Percentiles rank a stretch among this genome's conserved stretches.
These are phyloP conservation scores for Periconia digitata DNA, from an alignment of 2,329 filamentous ascomycete species.

Conservation along the genomic window DNA sequence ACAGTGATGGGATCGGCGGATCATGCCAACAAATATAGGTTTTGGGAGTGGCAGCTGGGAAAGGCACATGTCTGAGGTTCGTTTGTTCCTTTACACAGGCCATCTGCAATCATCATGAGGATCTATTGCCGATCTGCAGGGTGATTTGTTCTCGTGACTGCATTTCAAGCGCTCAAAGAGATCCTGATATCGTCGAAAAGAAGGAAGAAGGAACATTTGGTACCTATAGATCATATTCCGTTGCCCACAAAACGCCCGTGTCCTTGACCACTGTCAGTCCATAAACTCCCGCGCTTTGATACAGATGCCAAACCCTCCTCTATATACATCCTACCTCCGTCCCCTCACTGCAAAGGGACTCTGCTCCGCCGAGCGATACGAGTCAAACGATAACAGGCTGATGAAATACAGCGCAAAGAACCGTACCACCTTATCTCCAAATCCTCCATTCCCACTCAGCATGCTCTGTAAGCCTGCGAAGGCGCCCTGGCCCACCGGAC, in stretches of 20 bases:
- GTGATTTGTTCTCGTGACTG: no score
- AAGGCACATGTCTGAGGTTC: no score
- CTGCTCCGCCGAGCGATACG: conserved; percentile 46
- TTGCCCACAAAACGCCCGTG: background rate
- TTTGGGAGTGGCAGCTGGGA: no score
- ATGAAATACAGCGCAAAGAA: conserved; percentile 51
- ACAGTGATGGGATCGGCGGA: no score
- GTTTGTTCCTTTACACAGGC: no score
- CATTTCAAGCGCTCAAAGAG: no score
- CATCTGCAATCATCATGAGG: no score
- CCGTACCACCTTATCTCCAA: conserved; percentile 45
- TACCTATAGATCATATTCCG: background rate
- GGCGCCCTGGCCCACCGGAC: conserved; percentile 23
- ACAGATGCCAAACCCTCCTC: background rate
- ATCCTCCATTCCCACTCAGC: conserved; percentile 35
- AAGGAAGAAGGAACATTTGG: background rate
- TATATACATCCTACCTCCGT: conserved; percentile 1
- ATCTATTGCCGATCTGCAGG: no score
- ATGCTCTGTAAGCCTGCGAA: conserved; percentile 28
- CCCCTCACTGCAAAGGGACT: conserved; percentile 47
- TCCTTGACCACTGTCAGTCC: background rate
- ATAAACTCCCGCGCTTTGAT: background rate
- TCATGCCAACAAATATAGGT: no score
- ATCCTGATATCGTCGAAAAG: background rate
- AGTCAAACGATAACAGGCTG: conserved; percentile 50